phyloP scores from a whole-genome alignment of 78 protist genomes.

The Isochrysis galbana region DNA sequence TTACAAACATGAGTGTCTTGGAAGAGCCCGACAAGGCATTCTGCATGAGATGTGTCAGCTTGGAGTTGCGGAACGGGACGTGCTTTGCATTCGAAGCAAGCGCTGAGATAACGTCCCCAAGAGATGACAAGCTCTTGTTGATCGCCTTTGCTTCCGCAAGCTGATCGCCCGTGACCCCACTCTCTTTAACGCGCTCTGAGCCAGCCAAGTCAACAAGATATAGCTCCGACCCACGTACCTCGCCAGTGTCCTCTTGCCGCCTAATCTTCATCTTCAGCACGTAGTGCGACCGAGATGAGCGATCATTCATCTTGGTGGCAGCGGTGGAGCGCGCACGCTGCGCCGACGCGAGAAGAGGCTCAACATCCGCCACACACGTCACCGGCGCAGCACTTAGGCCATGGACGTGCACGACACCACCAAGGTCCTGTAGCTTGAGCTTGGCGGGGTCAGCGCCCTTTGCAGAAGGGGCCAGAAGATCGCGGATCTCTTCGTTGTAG shows the following conservation, averaged over 20 bases:
- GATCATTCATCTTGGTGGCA: background rate
- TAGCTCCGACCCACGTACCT: background rate
- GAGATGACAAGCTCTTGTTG: slow-evolving; percentile 34
- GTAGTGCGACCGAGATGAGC: slow-evolving; percentile 13
- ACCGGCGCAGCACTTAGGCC: background rate
- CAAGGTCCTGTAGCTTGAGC: background rate
- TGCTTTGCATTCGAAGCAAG: background rate
- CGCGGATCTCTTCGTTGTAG: slow-evolving; percentile 38
- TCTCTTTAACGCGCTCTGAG: slow-evolving; percentile 17
- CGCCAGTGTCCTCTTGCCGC: background rate
- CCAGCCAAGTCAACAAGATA: slow-evolving; percentile 52
- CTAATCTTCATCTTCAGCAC: background rate
- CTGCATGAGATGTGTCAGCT: slow-evolving; percentile 44
- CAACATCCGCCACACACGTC: background rate
- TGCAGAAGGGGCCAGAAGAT: background rate
- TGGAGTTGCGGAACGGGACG: slow-evolving; percentile 56
- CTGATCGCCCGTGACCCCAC: background rate
- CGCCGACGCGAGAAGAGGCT: background rate
- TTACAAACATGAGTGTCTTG: slow-evolving; percentile 11
- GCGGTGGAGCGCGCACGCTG: background rate
- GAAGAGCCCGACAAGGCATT: background rate
- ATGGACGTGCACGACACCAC: background rate
- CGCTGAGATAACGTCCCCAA: background rate
- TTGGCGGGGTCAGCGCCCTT: background rate
- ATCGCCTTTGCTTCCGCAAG: slow-evolving; percentile 33